Evolutionary conservation across 768 basidiomycete species (phyloP), one percentile per base, ranked within the genome.

Genomic region (Mycena crocata): DNA sequence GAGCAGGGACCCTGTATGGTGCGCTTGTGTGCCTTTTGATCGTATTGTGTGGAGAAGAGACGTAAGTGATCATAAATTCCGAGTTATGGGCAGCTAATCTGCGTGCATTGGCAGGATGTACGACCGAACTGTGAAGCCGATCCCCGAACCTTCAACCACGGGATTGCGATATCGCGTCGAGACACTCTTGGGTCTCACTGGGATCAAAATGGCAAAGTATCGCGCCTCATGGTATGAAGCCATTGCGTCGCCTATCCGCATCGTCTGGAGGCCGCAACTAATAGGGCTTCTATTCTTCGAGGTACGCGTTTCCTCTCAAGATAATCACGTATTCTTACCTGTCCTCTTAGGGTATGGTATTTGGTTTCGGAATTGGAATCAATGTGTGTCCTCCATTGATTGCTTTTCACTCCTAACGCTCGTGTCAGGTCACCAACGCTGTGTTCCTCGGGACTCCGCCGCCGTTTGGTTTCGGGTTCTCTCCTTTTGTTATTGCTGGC

Each of bases 281-380:
- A 64, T 89, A 17, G 76, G 81, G 17, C 76, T 87, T 44, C 76
- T 86, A 28, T 35, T 87, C 32, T 89, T 88, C 62, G 87, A 90
- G 80, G 61, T 40, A 26, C 26, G 30, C 23, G 1, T 1, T 26
- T 3, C 8, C 5, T 39, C 35, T n/a, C n/a, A n/a, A n/a, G n/a
- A n/a, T 24, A 24, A 1, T 3, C 12, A 24, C 31, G 6, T 28
- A 6, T 8, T 5, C 15, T 14, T 13, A 13, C 2, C 28, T 2
- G 2, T 13, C 9, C 21, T 5, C 39, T 42, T 42, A 62, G 61
- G 87, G 82, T 7, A 71, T 86, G 50, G 70, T 88, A 0, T 91
- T 92, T 70, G 90, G 90, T 0, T 90, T 90, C 73, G 77, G 82
- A n/a, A 89, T 90, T 59, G 88, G 89, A 35, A 86, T 89, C 58